Base-by-base conservation (phyloP, 257 asterid species). In the Plantago ovata region DNA sequence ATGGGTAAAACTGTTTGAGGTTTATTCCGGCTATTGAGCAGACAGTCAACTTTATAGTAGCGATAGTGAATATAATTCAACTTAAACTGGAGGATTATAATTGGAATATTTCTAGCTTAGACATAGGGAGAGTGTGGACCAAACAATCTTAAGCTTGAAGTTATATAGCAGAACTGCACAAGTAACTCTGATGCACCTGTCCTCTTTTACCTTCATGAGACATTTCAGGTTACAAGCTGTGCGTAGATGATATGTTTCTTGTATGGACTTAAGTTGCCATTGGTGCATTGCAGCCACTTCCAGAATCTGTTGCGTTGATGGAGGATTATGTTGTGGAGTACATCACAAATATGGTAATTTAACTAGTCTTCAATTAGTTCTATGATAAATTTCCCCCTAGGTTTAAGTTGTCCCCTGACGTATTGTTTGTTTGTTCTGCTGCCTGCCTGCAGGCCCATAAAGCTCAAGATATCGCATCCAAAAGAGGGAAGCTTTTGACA, bases 281-380 rank as follows among this genome's bases (percentile, higher is more conserved):
- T 64, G 49, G 18, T 75, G 72, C 36, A n/a, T 47, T 61, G 23
- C 84, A 91, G 98, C 98, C 95, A 19, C 90, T 85, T 70, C 96
- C 95, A 1, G 98, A 92, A 75, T 88, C 98, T 12, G 86, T 88
- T 44, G 57, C 93, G 10, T 95, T 92, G 42, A 84, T 85, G 65
- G 98, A 92, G 69, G 98, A 92, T 67, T 82, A 88, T 41, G 98
- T 88, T 55, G 93, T 89, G 70, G 98, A 92, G 69, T 92, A 92
- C 64, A 95, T 92, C 69, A 85, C 92, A 8, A 95, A 87, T 69
- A 71, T 85, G 92, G 98, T 73, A 78, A 75, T 89, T 66, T 53
- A n/a, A n/a, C n/a, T n/a, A n/a, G n/a, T n/a, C n/a, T n/a, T n/a
- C n/a, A n/a, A n/a, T n/a, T n/a, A n/a, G n/a, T n/a, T n/a, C n/a